A percentile compares a stretch with the other conserved stretches of the same genome.
Evolutionary conservation across 805 yeast genomes (phyloP).

Genomic region (Yamadazyma insecticola): DNA sequence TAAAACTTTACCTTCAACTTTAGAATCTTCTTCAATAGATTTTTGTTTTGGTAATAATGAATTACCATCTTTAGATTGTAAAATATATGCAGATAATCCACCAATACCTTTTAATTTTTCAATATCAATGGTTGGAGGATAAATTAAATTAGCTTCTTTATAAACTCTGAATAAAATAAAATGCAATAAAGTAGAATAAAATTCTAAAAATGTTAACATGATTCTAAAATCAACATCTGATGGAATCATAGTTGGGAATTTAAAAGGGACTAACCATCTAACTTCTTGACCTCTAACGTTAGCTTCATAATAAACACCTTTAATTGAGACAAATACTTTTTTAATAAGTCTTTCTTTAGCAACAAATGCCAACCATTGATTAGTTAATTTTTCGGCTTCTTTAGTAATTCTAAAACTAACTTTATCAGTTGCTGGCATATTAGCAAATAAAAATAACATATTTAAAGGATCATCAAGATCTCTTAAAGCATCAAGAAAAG

Average conservation of each 20-base stretch:
- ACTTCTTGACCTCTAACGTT: conserved; percentile 85
- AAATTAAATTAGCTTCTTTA: conserved; percentile 77
- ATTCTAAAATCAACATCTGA: conserved; percentile 91
- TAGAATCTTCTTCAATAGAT: conserved; percentile 15
- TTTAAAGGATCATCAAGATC: conserved; percentile 94
- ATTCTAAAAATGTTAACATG: conserved; percentile 95
- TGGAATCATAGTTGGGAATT: conserved; percentile 94
- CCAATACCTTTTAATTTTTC: conserved; percentile 79
- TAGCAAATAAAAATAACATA: conserved; percentile 90
- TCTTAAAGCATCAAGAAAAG: conserved; percentile 85
- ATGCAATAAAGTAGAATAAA: conserved; percentile 87
- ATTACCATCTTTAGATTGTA: conserved; percentile 47
- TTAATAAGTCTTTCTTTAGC: conserved; percentile 77
- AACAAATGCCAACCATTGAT: conserved; percentile 93
- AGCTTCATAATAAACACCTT: conserved; percentile 96
- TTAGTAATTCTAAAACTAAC: conserved; percentile 77
- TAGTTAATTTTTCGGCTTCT: conserved; percentile 81
- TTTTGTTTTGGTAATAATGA: conserved; percentile 34
- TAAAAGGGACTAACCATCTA: conserved; percentile 95
- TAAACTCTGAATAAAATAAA: conserved; percentile 83
- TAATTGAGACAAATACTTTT: conserved; percentile 92
- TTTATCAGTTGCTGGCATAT: conserved; percentile 88
- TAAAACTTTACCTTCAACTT: conserved; percentile 31
- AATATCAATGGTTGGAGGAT: conserved; percentile 82
- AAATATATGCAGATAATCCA: conserved; percentile 78